phyloP scores from a whole-genome alignment of 306 rosid genomes.

The Carpinus viminea region DNA sequence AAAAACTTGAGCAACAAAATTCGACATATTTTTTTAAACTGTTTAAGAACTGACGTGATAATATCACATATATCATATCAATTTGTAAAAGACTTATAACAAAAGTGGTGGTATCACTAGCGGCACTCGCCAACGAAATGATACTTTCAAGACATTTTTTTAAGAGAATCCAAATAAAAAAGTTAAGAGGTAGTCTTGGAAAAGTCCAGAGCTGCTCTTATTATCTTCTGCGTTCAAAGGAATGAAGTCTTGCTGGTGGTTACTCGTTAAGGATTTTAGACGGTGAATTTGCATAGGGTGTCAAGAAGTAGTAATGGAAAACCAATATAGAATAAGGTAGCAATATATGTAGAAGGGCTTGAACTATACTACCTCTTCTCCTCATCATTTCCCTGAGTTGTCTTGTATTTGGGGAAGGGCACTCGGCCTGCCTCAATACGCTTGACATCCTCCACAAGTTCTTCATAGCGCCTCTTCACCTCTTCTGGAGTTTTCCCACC shows the following conservation, averaged over 20 bases:
- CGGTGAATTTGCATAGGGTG: background rate
- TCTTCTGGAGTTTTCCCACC: slow-evolving; percentile 85
- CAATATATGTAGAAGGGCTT: background rate
- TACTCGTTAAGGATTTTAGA: background rate
- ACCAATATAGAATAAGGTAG: background rate
- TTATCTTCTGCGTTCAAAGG: slow-evolving; percentile 8
- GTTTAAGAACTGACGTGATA: too few relatives aligned
- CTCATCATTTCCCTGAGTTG: slow-evolving; percentile 24
- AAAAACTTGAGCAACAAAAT: too few relatives aligned
- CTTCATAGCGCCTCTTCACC: slow-evolving; percentile 76
- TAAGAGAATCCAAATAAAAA: background rate
- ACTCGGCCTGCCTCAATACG: slow-evolving; percentile 80
- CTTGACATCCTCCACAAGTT: slow-evolving; percentile 73
- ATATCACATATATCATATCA: too few relatives aligned
- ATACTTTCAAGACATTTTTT: background rate
- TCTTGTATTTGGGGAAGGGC: slow-evolving; percentile 77
- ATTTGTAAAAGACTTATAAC: too few relatives aligned
- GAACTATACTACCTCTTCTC: slow-evolving; percentile 56
- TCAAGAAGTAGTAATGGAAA: slow-evolving; percentile 3
- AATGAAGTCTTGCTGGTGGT: slow-evolving; percentile 10
- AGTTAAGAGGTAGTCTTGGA: background rate
- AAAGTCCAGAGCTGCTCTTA: slow-evolving; percentile 9
- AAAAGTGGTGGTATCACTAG: too few relatives aligned
- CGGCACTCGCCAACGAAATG: background rate
- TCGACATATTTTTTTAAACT: too few relatives aligned